Evolutionary conservation across 1,284 basidiomycete genomes (phyloP), one percentile per base, ranked within the genome.

Genomic region (Lentinula novae-zelandiae): DNA sequence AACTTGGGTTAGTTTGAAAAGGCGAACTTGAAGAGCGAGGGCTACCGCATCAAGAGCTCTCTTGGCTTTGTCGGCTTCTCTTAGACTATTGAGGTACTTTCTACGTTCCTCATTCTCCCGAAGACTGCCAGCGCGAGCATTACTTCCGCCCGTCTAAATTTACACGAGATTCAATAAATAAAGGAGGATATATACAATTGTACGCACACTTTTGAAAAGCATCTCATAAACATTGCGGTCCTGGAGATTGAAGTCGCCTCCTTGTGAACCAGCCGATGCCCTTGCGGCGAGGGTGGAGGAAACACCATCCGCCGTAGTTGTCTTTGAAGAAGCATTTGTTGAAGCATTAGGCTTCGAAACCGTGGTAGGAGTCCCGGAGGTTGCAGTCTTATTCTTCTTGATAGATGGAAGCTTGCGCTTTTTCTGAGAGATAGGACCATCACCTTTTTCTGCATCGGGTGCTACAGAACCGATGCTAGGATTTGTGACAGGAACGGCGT

Each of bases 351-450:
- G 64, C 9, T 64, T 53, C 10, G 57, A 60, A 13, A 63, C 20
- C 31, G 62, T 17, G 62, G 65, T 62, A 5, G 69, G 59, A 1
- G 67, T 69, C 5, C 67, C 64, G 15, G 71, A 48, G 17, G 66
- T 62, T 17, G 42, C 22, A 4, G 71, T 65, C 70, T 89, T 90
- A 67, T 80, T 87, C 74, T 91, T 91, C 77, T 84, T 90, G 64
- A 91, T 91, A 7, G 82, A 75, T 2, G 89, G 89, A 12, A 89
- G 75, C 67, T 89, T 90, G 55, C 76, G 79, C 67, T 86, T 87
- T 75, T 86, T 87, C 6, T 74, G 71, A 33, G 53, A n/a, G n/a
- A 69, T 66, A 22, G 71, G 71, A 3, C 71, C 69, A 12, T 71
- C 62, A 4, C 69, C 70, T 39, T 74, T 72, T 49, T 13, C 60